A percentile compares a stretch with the other conserved stretches of the same genome.
Evolutionary conservation across 495 filamentous ascomycete genomes (phyloP).

Genomic region (Penicillium cinerascens): DNA sequence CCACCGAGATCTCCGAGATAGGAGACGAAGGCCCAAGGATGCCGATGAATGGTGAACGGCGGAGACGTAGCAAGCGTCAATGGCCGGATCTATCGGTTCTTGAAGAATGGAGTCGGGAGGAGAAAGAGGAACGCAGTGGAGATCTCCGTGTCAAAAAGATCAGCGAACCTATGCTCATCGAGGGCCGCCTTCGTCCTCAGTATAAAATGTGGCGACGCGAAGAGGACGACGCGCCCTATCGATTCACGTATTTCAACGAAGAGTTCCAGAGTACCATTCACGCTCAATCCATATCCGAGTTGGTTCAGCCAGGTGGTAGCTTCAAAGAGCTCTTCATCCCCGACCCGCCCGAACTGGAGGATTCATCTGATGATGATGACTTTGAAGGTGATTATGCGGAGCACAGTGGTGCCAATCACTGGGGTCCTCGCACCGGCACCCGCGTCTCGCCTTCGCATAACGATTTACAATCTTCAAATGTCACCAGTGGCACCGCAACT

Average conservation of each 20-base stretch:
- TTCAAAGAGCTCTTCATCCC: conserved; percentile 87
- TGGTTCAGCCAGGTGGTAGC: conserved; percentile 75
- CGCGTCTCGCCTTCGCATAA: neutral
- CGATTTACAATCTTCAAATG: conserved; percentile 2
- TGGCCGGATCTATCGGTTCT: conserved; percentile 74
- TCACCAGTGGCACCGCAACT: conserved; percentile 1
- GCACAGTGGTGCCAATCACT: conserved; percentile 1
- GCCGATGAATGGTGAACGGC: conserved; percentile 46
- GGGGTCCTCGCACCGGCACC: neutral
- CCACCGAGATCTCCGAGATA: conserved; percentile 72
- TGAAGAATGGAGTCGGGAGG: conserved; percentile 86
- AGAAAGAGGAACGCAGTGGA: conserved; percentile 86
- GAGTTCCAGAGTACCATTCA: conserved; percentile 93
- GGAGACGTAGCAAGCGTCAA: conserved; percentile 51
- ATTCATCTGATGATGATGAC: conserved; percentile 63
- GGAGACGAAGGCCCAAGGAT: conserved; percentile 61
- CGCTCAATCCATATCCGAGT: conserved; percentile 87
- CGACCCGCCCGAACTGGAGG: conserved; percentile 60
- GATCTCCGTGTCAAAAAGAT: conserved; percentile 88
- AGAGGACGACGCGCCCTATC: conserved; percentile 87
- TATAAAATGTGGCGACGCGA: conserved; percentile 77
- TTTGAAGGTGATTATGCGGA: conserved; percentile 34
- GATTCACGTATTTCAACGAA: conserved; percentile 98
- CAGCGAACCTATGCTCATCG: conserved; percentile 86
- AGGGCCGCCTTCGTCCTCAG: conserved; percentile 79